Percentiles rank a stretch among this genome's conserved stretches.
Evolutionary conservation across 2,329 filamentous ascomycete genomes (phyloP).

Genomic region (Ilyonectria robusta): DNA sequence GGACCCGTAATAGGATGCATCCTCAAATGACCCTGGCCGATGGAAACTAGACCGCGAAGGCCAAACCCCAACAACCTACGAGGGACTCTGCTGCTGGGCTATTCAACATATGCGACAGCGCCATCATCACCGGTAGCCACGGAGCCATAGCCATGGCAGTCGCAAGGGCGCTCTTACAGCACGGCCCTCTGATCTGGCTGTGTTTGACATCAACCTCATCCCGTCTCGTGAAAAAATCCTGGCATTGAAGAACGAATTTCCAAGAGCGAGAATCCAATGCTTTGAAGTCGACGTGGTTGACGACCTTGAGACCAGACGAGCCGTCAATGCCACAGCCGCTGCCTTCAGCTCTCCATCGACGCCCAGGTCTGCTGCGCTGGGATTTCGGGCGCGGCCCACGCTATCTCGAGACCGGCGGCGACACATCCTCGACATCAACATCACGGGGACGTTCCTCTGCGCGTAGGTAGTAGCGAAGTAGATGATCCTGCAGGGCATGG

Average conservation of each 20-base stretch:
- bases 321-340: background rate
- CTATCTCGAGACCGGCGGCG: conserved; percentile 73
- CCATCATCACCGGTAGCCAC: conserved; percentile 4
- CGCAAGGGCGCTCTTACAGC: background rate
- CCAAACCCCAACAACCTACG: background rate
- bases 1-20: background rate
- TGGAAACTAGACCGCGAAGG: background rate
- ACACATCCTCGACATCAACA: conserved; percentile 79
- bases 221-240: background rate
- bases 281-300: background rate
- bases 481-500: conserved; percentile 63
- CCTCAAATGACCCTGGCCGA: background rate
- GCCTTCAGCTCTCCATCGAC: background rate
- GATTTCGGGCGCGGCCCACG: conserved; percentile 58
- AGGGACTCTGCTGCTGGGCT: background rate
- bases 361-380: background rate
- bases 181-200: background rate
- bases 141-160: background rate
- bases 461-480: conserved; percentile 72
- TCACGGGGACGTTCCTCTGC: conserved; percentile 78
- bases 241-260: background rate
- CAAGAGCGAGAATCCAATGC: background rate
- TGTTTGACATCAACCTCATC: conserved; percentile 1
- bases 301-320: background rate
- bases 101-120: conserved; percentile 3